Conservation (phyloP, 192 early-diverging fungal genomes). For the Coemansia sp. region DNA sequence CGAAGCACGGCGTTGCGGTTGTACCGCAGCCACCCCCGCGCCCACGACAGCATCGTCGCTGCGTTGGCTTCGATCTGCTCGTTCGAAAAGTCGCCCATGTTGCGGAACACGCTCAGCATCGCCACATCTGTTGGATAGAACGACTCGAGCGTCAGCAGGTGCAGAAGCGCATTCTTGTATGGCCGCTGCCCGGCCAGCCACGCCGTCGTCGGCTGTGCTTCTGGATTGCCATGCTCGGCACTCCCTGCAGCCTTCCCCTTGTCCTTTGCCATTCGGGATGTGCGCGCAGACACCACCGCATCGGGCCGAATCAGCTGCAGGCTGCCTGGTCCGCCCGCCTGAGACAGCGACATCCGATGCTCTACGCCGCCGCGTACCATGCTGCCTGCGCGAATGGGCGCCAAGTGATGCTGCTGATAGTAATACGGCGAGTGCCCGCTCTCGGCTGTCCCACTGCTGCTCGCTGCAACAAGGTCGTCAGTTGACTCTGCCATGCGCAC, state of each 20-base stretch:
- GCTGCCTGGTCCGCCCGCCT: conserved; percentile 3
- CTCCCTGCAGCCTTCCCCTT: conserved; percentile 14
- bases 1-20: conserved; percentile 51
- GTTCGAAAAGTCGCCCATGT: conserved; percentile 33
- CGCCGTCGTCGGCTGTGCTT: conserved; percentile 32
- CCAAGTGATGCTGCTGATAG: conserved; percentile 14
- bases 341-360: not conserved
- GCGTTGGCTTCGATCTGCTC: conserved; percentile 42
- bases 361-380: conserved; percentile 3
- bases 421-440: not conserved
- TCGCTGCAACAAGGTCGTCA: conserved; percentile 2
- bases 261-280: not conserved
- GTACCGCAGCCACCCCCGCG: conserved; percentile 54
- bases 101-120: conserved; percentile 48
- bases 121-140: conserved; percentile 53
- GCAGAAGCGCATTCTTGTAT: conserved; percentile 45
- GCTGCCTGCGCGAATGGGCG: conserved; percentile 22
- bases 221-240: conserved; percentile 10
- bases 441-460: conserved; percentile 5
- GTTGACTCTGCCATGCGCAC: conserved; percentile 16
- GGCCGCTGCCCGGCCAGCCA: conserved; percentile 39
- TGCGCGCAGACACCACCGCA: not conserved
- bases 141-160: conserved; percentile 50
- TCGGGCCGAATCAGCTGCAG: conserved; percentile 22
- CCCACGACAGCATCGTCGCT: conserved; percentile 48